Evolutionary conservation across 2,329 filamentous ascomycete species (phyloP).

Genomic region (Aspergillus pseudotamarii): DNA sequence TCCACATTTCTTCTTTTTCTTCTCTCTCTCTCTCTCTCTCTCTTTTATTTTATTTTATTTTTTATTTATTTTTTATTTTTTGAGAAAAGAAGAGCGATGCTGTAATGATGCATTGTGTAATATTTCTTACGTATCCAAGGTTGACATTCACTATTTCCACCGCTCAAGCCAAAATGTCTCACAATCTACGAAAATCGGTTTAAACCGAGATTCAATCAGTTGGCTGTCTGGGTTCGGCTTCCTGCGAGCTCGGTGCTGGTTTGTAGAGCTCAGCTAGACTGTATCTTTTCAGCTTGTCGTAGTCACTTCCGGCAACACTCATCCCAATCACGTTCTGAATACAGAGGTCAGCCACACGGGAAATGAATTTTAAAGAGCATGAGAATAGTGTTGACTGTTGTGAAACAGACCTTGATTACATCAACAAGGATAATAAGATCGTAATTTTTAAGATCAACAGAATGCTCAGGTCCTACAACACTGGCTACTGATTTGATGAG

Average conservation of each 20-base stretch:
- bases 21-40: background rate
- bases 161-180: background rate
- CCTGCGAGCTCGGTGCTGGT: constrained; percentile 41
- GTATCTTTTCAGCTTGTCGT: constrained; percentile 63
- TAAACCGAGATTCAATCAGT: background rate
- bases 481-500: constrained; percentile 63
- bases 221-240: constrained; percentile 12
- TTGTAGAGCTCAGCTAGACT: constrained; percentile 66
- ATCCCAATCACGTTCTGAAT: constrained; percentile 64
- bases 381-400: background rate
- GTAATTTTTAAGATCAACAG: constrained; percentile 63
- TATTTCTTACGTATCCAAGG: background rate
- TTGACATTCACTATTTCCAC: background rate
- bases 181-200: background rate
- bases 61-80: background rate
- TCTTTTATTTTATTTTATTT: no score
- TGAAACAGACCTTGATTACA: constrained; percentile 58
- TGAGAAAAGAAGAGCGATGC: background rate
- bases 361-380: background rate
- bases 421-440: constrained; percentile 65
- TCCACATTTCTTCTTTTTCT: no score
- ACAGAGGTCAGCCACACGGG: constrained; percentile 22
- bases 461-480: constrained; percentile 59
- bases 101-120: background rate
- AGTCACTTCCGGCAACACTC: constrained; percentile 63